Evolutionary conservation across 305 asterid genomes (phyloP), one percentile per base, ranked within the genome.

Genomic region (Fraxinus sp.): DNA sequence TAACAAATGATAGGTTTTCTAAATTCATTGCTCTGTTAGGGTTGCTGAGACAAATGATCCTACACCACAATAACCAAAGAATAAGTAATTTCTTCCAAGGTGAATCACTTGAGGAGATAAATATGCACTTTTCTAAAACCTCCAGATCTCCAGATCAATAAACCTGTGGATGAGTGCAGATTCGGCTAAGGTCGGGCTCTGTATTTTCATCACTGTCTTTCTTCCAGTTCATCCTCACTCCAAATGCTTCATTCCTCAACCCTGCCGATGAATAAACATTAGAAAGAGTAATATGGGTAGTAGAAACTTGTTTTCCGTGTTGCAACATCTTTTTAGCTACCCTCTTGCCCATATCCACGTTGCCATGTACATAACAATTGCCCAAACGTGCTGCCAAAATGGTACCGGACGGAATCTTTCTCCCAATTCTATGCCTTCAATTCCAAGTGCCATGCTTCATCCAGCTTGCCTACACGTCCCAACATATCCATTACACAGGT

Each of bases 371-470:
- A 52, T 85, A 81, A 79, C 91, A 85, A 2, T 87, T 88, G 78
- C 91, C 91, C 20, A 88, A 82, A 62, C 86, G 75, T 20, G 91
- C 89, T 73, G 87, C 89, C 89, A 87, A 88, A 77, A 87, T 82
- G 41, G 84, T 75, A 77, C 81, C 78, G 6, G 43, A 16, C 8
- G 75, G 62, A 82, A 64, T 57, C 4, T 62, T 26, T 41, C 57
- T 49, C 22, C 55, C 20, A 28, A 18, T 78, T 59, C 77, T 1
- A 18, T 43, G 32, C 55, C 85, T 74, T 85, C 87, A 77, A 79
- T 66, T 78, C 81, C 84, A 86, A 80, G 80, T 59, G n/a, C 89
- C 85, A 87, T 39, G 88, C 90, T 74, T 88, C 91, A 26, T 85
- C 90, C 59, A 88, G 88, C 88, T 86, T 88, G 24, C 90, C 90